Evolutionary conservation across 1,284 basidiomycete genomes (phyloP).

Genomic region (Trichosporon inkin): DNA sequence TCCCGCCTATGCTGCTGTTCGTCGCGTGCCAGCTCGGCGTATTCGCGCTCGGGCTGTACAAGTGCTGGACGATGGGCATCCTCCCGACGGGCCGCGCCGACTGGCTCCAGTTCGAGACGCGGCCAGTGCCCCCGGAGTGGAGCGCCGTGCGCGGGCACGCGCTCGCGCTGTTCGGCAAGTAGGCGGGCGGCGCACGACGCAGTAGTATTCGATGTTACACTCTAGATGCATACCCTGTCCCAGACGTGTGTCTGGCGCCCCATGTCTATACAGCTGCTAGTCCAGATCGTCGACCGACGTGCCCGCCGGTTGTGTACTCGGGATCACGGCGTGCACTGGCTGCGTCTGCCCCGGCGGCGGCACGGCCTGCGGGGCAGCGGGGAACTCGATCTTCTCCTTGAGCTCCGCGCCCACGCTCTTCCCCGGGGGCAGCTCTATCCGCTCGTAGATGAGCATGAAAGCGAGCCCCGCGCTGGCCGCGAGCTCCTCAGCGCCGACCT

Average conservation of each 20-base stretch:
- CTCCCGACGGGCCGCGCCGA: conserved; percentile 81
- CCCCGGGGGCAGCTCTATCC: conserved; percentile 49
- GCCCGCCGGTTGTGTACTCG: not conserved
- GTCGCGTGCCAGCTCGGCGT: conserved; percentile 47
- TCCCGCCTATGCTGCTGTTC: conserved; percentile 45
- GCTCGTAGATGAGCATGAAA: conserved; percentile 90
- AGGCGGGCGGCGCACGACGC: not conserved
- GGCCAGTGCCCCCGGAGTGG: conserved; percentile 45
- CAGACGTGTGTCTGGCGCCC: too few relatives aligned
- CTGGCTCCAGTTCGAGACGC: conserved; percentile 84
- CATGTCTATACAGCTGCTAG: not conserved
- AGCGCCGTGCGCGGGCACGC: conserved; percentile 13
- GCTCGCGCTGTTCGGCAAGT: not conserved
- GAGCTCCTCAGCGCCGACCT: conserved; percentile 70
- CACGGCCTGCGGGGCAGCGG: not conserved
- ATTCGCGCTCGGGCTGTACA: conserved; percentile 77
- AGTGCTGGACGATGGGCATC: conserved; percentile 83
- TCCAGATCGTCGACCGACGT: conserved; percentile 9
- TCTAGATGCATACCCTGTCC: not conserved
- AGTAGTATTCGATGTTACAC: not conserved
- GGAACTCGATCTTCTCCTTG: conserved; percentile 4
- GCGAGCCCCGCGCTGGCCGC: conserved; percentile 57
- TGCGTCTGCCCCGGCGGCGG: not conserved
- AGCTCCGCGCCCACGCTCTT: not conserved
- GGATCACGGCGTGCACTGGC: not conserved